Percentiles rank a stretch among this genome's conserved stretches.
phyloP scores from a whole-genome alignment of 805 yeast species.

The Cyberlindnera subsufficiens region DNA sequence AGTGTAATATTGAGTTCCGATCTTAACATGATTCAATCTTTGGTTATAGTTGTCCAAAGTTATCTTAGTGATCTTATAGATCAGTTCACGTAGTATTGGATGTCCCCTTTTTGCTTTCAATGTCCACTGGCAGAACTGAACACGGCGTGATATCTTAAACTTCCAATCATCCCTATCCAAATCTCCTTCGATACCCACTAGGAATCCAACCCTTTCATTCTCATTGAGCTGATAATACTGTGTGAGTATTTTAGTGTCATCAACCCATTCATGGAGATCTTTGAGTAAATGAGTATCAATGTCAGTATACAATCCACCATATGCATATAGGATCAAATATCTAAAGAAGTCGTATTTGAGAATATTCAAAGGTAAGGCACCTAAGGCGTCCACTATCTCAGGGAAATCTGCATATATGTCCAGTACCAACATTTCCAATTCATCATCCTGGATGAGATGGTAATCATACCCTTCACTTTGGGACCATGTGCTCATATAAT shows the following conservation, averaged over 20 bases:
- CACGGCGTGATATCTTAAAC: slow-evolving; percentile 42
- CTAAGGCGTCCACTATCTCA: slow-evolving; percentile 47
- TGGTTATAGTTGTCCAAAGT: slow-evolving; percentile 37
- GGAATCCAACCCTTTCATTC: slow-evolving; percentile 46
- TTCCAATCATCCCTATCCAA: slow-evolving; percentile 49
- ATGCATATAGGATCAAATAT: slow-evolving; percentile 44
- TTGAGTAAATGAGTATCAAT: slow-evolving; percentile 44
- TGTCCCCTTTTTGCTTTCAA: slow-evolving; percentile 59
- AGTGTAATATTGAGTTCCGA: slow-evolving; percentile 29
- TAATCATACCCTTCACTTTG: slow-evolving; percentile 9
- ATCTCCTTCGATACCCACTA: slow-evolving; percentile 51
- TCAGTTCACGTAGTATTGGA: slow-evolving; percentile 52
- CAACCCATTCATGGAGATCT: slow-evolving; percentile 50
- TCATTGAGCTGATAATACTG: slow-evolving; percentile 30
- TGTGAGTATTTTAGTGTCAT: slow-evolving; percentile 18
- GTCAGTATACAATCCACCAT: slow-evolving; percentile 60
- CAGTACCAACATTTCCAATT: slow-evolving; percentile 31
- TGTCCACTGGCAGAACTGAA: slow-evolving; percentile 60
- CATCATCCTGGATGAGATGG: slow-evolving; percentile 32
- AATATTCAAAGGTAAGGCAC: slow-evolving; percentile 44
- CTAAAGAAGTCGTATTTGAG: slow-evolving; percentile 50
- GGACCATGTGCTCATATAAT: slow-evolving; percentile 17
- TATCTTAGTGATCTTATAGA: slow-evolving; percentile 45
- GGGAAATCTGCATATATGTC: slow-evolving; percentile 36
- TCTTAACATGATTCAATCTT: slow-evolving; percentile 23